Evolutionary conservation across 768 basidiomycete species (phyloP).

Genomic region (Rhodotorula sphaerocarpa): DNA sequence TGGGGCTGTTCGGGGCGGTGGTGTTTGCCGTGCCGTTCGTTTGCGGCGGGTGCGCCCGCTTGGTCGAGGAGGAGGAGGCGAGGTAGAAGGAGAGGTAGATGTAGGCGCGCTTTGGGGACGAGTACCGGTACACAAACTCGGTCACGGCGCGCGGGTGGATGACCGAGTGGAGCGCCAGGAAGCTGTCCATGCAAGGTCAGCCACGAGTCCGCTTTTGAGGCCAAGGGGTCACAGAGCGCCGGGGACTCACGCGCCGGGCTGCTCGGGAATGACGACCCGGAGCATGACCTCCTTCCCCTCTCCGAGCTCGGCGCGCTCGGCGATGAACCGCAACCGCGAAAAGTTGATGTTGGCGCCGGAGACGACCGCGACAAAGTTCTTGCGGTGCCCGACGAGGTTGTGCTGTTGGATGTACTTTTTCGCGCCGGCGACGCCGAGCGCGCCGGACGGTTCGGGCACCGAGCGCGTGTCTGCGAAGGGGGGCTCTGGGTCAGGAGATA

Average conservation of each 20-base stretch:
- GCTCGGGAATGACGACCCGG: slow-evolving; percentile 88
- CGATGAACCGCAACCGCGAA: slow-evolving; percentile 89
- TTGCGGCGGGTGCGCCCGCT: slow-evolving; percentile 45
- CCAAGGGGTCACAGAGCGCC: not conserved
- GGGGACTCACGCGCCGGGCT: slow-evolving; percentile 66
- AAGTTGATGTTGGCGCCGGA: slow-evolving; percentile 99
- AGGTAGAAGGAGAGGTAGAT: slow-evolving; percentile 87
- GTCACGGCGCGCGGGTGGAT: slow-evolving; percentile 89
- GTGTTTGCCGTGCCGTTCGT: too few relatives aligned
- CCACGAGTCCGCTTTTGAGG: not conserved
- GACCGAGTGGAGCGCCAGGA: slow-evolving; percentile 71
- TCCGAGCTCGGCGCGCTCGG: slow-evolving; percentile 93
- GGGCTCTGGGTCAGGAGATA: not conserved
- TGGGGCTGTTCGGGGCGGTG: not conserved
- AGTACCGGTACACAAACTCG: slow-evolving; percentile 88
- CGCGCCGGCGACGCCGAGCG: slow-evolving; percentile 79
- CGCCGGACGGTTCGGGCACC: slow-evolving; percentile 92
- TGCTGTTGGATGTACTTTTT: slow-evolving; percentile 78
- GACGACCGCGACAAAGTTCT: slow-evolving; percentile 81
- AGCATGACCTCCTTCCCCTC: slow-evolving; percentile 89
- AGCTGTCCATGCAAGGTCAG: slow-evolving; percentile 50
- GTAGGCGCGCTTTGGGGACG: slow-evolving; percentile 61
- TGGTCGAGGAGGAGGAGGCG: slow-evolving; percentile 45
- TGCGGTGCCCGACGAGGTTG: slow-evolving; percentile 68
- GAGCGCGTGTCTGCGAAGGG: slow-evolving; percentile 71